A percentile compares a stretch with the other conserved stretches of the same genome.
Conservation (phyloP, 78 protist genomes). For the Anaeramoeba flamelloides region DNA sequence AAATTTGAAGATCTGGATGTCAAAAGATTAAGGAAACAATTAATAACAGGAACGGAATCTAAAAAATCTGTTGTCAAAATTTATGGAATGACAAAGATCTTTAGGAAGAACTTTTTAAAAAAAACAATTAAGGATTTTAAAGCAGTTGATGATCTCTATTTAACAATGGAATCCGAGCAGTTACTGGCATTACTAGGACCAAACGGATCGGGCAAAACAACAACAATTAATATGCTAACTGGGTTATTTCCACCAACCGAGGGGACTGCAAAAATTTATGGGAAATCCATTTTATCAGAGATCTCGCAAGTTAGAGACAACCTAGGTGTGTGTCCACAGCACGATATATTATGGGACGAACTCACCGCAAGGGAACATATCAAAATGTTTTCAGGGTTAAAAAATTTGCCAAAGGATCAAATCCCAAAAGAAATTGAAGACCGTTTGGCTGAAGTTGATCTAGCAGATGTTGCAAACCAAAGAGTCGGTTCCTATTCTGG, state of each 20-base stretch:
- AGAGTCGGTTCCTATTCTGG: constrained; percentile 36
- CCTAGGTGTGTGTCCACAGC: constrained; percentile 60
- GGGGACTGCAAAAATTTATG: constrained; percentile 15
- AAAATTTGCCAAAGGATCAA: no score
- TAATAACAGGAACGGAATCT: not conserved
- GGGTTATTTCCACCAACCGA: constrained; percentile 25
- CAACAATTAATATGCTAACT: constrained; percentile 53
- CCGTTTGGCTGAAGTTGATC: constrained; percentile 14
- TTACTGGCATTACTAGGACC: not conserved
- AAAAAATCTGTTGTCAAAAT: not conserved
- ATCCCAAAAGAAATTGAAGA: no score
- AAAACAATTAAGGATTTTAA: not conserved
- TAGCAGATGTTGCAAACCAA: constrained; percentile 19
- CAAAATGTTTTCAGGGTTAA: constrained; percentile 15
- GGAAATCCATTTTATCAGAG: not conserved
- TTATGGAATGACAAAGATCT: not conserved
- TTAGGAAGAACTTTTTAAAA: not conserved
- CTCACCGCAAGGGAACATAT: constrained; percentile 42
- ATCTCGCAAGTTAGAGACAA: constrained; percentile 13
- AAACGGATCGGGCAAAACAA: constrained; percentile 19
- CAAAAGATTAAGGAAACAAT: not conserved
- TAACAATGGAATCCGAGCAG: not conserved
- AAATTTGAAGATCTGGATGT: not conserved
- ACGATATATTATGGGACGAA: constrained; percentile 30
- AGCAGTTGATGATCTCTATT: not conserved